Conservation (phyloP, 2,329 filamentous ascomycete species). For the Verticillium albo-atrum region DNA sequence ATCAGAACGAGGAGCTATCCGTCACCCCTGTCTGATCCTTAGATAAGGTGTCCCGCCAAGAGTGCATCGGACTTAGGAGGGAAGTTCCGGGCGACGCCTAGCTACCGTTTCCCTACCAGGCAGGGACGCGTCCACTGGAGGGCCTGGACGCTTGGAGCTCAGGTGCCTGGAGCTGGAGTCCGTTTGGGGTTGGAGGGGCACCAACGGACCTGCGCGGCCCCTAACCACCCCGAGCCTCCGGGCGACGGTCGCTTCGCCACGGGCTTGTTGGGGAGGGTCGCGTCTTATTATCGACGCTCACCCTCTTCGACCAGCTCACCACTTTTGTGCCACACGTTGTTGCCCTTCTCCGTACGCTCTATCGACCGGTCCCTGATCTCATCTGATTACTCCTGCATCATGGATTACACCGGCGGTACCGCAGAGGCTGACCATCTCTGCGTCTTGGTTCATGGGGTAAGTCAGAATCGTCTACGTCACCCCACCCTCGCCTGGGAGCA, state of each 20-base stretch:
- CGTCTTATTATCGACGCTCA: neutral
- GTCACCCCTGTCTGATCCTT: neutral
- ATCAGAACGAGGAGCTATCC: neutral
- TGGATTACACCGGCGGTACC: conserved; percentile 47
- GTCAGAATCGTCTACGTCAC: conserved; percentile 18
- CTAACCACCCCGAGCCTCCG: neutral
- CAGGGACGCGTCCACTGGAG: neutral
- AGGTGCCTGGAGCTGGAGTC: neutral
- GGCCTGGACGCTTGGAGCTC: neutral
- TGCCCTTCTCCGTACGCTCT: conserved; percentile 26
- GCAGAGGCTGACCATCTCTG: conserved; percentile 64
- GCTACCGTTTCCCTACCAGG: too few species aligned
- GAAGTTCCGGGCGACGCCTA: neutral
- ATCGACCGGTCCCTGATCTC: conserved; percentile 28
- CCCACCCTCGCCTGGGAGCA: neutral
- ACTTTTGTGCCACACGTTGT: conserved; percentile 3
- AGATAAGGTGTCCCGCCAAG: neutral
- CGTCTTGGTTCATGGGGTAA: conserved; percentile 72
- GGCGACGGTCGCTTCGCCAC: neutral
- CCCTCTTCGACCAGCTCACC: neutral
- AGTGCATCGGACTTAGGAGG: neutral
- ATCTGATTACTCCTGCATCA: conserved; percentile 21
- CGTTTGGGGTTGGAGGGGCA: neutral
- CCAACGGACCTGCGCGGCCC: neutral
- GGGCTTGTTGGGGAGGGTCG: neutral